phyloP scores from a whole-genome alignment of 1,139 yeast genomes.

The Pichia cactophila region DNA sequence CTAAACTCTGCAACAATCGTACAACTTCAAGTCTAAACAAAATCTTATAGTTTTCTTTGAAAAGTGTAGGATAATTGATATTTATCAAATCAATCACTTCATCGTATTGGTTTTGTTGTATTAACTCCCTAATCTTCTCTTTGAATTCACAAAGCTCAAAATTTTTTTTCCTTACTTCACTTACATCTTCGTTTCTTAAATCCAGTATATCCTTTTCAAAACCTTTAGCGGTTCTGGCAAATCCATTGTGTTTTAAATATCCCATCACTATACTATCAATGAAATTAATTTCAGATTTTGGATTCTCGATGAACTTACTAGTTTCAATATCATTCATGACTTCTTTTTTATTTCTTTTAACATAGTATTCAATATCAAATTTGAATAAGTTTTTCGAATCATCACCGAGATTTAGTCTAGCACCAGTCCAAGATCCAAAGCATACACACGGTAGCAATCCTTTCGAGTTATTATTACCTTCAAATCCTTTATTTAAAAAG shows the following conservation, averaged over 20 bases:
- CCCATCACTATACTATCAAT: constrained; percentile 55
- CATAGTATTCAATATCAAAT: constrained; percentile 65
- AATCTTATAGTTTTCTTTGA: constrained; percentile 35
- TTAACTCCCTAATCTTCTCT: constrained; percentile 7
- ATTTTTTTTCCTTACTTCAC: constrained; percentile 1
- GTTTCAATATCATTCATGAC: constrained; percentile 9
- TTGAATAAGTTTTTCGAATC: constrained; percentile 43
- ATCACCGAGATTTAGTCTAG: constrained; percentile 67
- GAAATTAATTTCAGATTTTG: constrained; percentile 33
- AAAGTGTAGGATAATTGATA: constrained; percentile 31
- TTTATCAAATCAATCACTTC: constrained; percentile 17
- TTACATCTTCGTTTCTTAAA: constrained; percentile 1
- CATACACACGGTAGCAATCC: constrained; percentile 43
- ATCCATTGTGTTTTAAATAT: constrained; percentile 70
- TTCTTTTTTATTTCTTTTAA: constrained; percentile 34
- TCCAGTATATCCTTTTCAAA: constrained; percentile 42
- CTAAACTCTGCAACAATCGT: constrained; percentile 41
- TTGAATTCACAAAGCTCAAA: constrained; percentile 7
- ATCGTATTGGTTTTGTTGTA: constrained; percentile 16
- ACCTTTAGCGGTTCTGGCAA: constrained; percentile 56
- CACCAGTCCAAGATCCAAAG: constrained; percentile 38
- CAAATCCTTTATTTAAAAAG: constrained; percentile 9
- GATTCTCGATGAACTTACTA: constrained; percentile 11
- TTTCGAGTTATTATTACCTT: constrained; percentile 7
- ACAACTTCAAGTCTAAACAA: constrained; percentile 49